phyloP scores from a whole-genome alignment of 345 rosid genomes.

The Hypericum perforatum region DNA sequence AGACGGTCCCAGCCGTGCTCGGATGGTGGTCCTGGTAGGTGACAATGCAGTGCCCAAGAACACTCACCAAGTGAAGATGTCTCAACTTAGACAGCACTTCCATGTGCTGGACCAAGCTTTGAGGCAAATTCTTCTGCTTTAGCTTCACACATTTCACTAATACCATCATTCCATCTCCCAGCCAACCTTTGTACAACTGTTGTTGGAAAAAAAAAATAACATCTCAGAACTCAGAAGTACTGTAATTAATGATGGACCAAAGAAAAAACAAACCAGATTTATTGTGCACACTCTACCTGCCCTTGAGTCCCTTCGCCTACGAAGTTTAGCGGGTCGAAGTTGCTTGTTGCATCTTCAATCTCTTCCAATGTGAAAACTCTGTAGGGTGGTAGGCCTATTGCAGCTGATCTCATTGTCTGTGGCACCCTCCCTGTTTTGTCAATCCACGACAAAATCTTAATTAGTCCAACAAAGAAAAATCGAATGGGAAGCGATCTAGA shows the following conservation, averaged over 20 bases:
- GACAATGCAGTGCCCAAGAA: slow-evolving; percentile 76
- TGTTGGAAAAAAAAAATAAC: not conserved
- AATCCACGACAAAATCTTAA: no score
- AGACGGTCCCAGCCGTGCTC: slow-evolving; percentile 38
- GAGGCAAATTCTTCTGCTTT: slow-evolving; percentile 58
- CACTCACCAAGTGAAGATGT: slow-evolving; percentile 71
- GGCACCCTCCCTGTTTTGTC: slow-evolving; percentile 56
- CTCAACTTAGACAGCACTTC: slow-evolving; percentile 77
- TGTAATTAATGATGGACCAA: not conserved
- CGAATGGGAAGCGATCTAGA: not conserved
- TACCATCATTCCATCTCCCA: slow-evolving; percentile 54
- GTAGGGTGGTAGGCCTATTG: slow-evolving; percentile 73
- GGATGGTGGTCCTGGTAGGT: slow-evolving; percentile 68
- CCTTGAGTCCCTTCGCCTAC: slow-evolving; percentile 47
- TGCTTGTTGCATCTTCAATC: slow-evolving; percentile 72
- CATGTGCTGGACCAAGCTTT: slow-evolving; percentile 54
- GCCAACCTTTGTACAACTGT: slow-evolving; percentile 68
- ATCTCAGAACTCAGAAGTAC: not conserved
- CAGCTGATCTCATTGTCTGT: slow-evolving; percentile 70
- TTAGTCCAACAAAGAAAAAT: no score
- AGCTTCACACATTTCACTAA: slow-evolving; percentile 58
- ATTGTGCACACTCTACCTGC: slow-evolving; percentile 25
- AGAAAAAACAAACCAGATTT: not conserved
- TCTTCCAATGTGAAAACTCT: slow-evolving; percentile 65
- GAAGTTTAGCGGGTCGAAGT: slow-evolving; percentile 56